Evolutionary conservation across 2,329 filamentous ascomycete genomes (phyloP).

Genomic region (Sarocladium oryzae): DNA sequence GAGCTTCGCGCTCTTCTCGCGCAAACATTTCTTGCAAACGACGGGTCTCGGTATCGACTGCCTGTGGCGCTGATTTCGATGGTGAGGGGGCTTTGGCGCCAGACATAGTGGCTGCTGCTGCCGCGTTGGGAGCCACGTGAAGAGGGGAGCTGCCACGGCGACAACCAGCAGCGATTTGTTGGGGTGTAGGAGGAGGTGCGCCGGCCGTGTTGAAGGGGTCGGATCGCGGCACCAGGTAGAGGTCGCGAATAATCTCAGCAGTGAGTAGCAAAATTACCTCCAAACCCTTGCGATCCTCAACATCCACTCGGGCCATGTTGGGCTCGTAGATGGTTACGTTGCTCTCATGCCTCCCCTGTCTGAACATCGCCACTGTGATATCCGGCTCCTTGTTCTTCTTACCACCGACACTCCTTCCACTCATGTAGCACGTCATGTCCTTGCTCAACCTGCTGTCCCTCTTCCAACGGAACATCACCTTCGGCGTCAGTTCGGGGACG

Average conservation of each 20-base stretch:
- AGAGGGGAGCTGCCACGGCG: constrained; percentile 15
- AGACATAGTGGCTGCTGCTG: constrained; percentile 38
- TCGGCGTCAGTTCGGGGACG: constrained; percentile 41
- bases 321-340: constrained; percentile 83
- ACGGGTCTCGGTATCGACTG: constrained; percentile 65
- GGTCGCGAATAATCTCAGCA: constrained; percentile 58
- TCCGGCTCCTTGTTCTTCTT: constrained; percentile 88
- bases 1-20: constrained; percentile 46
- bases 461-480: constrained; percentile 82
- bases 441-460: constrained; percentile 79
- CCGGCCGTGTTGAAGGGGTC: constrained; percentile 74
- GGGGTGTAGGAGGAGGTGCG: constrained; percentile 18
- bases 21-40: constrained; percentile 48
- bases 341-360: constrained; percentile 57
- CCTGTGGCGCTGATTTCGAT: not conserved
- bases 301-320: constrained; percentile 81
- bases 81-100: constrained; percentile 13
- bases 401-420: constrained; percentile 67
- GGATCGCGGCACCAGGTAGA: constrained; percentile 57
- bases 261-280: constrained; percentile 70
- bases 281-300: constrained; percentile 89
- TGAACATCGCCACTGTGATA: constrained; percentile 88
- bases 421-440: constrained; percentile 83
- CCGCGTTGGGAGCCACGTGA: constrained; percentile 24
- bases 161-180: constrained; percentile 14